Evolutionary conservation across 768 basidiomycete genomes (phyloP).

Genomic region (Pleurotus pulmonarius): DNA sequence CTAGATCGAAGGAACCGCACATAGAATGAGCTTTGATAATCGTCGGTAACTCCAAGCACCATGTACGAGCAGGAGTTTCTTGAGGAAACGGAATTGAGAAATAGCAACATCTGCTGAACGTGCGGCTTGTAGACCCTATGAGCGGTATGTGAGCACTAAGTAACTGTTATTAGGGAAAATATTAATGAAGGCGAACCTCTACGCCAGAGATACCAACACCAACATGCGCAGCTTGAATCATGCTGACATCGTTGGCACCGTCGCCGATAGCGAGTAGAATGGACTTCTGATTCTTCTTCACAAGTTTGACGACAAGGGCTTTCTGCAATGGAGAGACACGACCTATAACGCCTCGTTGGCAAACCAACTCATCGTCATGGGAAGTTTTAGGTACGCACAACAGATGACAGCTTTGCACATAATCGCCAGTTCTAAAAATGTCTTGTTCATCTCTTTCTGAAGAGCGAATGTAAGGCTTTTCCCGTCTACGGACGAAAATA

Average conservation of each 20-base stretch:
- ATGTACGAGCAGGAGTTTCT: slow-evolving; percentile 93
- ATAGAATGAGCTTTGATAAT: slow-evolving; percentile 91
- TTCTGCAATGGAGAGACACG: slow-evolving; percentile 98
- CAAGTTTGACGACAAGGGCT: slow-evolving; percentile 96
- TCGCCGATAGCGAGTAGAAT: slow-evolving; percentile 97
- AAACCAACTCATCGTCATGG: slow-evolving; percentile 5
- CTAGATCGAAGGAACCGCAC: slow-evolving; percentile 42
- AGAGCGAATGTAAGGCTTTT: slow-evolving; percentile 92
- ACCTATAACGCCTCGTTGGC: slow-evolving; percentile 38
- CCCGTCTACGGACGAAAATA: slow-evolving; percentile 56
- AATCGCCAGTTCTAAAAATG: slow-evolving; percentile 91
- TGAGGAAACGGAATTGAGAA: slow-evolving; percentile 93
- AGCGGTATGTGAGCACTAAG: background rate
- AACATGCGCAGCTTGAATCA: slow-evolving; percentile 99
- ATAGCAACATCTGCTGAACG: slow-evolving; percentile 97
- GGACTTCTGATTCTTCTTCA: slow-evolving; percentile 92
- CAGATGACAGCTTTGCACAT: slow-evolving; percentile 99
- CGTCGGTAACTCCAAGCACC: slow-evolving; percentile 99
- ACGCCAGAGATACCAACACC: slow-evolving; percentile 98
- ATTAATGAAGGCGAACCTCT: slow-evolving; percentile 50
- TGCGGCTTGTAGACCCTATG: slow-evolving; percentile 93
- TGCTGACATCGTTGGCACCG: slow-evolving; percentile 97
- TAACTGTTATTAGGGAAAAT: background rate
- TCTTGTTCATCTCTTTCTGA: slow-evolving; percentile 87
- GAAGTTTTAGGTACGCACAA: slow-evolving; percentile 62